Conservation (phyloP, 257 asterid genomes). For the Solanum acaule region DNA sequence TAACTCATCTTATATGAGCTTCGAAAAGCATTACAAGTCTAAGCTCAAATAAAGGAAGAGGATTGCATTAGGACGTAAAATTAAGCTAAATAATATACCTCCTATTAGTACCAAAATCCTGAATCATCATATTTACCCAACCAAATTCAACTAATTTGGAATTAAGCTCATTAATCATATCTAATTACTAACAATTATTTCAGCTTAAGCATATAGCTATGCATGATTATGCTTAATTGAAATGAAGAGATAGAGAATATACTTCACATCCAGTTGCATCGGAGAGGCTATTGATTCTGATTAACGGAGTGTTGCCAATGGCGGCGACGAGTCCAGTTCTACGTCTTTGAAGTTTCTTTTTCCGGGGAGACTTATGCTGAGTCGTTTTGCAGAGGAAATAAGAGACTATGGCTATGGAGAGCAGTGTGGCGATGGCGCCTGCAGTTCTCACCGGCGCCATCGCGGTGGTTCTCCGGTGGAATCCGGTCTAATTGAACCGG, state of each 20-base stretch:
- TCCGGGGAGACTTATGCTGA: constrained; percentile 21
- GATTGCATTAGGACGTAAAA: neutral
- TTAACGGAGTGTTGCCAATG: constrained; percentile 87
- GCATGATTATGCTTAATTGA: neutral
- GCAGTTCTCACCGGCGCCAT: constrained; percentile 45
- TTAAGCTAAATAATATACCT: neutral
- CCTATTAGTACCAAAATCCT: neutral
- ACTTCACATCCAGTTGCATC: constrained; percentile 94
- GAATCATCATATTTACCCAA: neutral
- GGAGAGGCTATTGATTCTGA: constrained; percentile 86
- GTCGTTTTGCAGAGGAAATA: constrained; percentile 25
- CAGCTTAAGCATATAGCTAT: neutral
- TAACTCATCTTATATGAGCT: neutral
- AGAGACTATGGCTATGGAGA: constrained; percentile 50
- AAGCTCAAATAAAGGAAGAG: neutral
- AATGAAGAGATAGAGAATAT: neutral
- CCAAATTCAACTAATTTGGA: neutral
- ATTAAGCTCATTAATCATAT: neutral
- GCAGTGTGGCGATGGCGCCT: constrained; percentile 41
- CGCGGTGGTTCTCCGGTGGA: neutral
- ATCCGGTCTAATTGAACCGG: neutral
- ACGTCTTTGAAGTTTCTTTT: constrained; percentile 21
- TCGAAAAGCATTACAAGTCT: neutral
- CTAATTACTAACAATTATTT: neutral
- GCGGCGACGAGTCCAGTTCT: constrained; percentile 74